Base-by-base conservation (phyloP, 108 stramenopile species). In the Tribonema minus region DNA sequence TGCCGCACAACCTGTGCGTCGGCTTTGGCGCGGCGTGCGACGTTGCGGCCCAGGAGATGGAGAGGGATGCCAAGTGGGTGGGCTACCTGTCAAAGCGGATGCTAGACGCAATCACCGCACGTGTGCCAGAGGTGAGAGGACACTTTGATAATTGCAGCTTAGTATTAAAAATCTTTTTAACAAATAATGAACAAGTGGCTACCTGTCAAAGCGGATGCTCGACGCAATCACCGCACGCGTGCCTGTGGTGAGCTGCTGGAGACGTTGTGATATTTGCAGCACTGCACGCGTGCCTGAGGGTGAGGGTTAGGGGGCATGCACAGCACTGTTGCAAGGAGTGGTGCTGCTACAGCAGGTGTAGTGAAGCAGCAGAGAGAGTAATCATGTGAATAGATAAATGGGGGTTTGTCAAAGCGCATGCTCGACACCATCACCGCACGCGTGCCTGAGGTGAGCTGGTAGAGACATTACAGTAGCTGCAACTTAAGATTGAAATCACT, bases 21-120 rank as follows among this genome's bases (percentile, higher is more conserved):
- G 79, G 79, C 27, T 78, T 80, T 34, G 79, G 79, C 29, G 35
- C 74, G 38, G 79, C 79, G 1, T 76, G 76, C 59, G 66, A 67
- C 64, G 76, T 66, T 28, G 75, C 75, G 26, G 37, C 29, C 6
- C 70, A 80, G 25, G 83, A 84, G 71, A 81, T 84, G 81, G 73
- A 69, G 3, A 35, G 58, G 26, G 83, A 84, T 72, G 76, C 63
- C 61, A 72, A 82, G 64, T 74, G 72, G 71, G 79, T 84, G 27
- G 68, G 76, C 38, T 30, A 80, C 68, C 65, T 84, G 35, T 82
- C 81, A 6, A 29, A 82, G 33, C 61, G 67, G 27, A 58, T 84
- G 81, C 68, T 77, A 35, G 65, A 76, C 58, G 75, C 66, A 2
- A 46, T 76, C 28, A 46, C 59, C 58, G 25, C 46, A 27, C 75